Evolutionary conservation across 441 rosid species (phyloP).

Genomic region (Croton laevigatus): DNA sequence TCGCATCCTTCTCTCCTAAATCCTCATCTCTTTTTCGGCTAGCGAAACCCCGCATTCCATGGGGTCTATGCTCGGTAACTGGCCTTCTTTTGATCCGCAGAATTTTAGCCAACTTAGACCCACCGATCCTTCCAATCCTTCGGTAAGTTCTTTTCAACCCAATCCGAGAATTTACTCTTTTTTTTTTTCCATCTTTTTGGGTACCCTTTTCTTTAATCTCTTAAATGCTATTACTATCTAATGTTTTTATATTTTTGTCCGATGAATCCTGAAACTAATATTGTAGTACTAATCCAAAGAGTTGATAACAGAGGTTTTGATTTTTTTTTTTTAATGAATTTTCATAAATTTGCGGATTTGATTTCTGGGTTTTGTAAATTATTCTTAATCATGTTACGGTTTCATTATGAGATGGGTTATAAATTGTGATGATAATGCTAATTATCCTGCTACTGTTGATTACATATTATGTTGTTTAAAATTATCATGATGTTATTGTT

Average conservation of each 20-base stretch:
- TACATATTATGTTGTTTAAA: background rate
- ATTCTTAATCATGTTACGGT: background rate
- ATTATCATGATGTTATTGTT: background rate
- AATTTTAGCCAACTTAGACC: constrained; percentile 86
- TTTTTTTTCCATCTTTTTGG: background rate
- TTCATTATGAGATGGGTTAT: background rate
- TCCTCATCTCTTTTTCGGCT: constrained; percentile 20
- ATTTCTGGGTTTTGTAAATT: constrained; percentile 22
- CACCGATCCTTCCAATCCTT: constrained; percentile 80
- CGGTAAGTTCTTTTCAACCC: constrained; percentile 42
- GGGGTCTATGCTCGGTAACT: constrained; percentile 71
- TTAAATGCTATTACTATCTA: background rate
- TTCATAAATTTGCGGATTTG: constrained; percentile 7
- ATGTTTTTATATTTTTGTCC: constrained; percentile 5
- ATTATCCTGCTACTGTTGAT: background rate
- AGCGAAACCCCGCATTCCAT: constrained; percentile 39
- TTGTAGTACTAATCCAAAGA: background rate
- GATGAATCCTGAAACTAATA: constrained; percentile 9
- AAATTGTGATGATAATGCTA: background rate
- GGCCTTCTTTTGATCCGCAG: constrained; percentile 83
- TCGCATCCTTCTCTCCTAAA: background rate
- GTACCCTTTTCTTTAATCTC: too few species aligned
- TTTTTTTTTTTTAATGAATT: background rate
- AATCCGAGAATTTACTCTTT: background rate
- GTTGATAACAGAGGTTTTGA: background rate